Base-by-base conservation (phyloP, 306 rosid genomes). In the Inga oerstediana region DNA sequence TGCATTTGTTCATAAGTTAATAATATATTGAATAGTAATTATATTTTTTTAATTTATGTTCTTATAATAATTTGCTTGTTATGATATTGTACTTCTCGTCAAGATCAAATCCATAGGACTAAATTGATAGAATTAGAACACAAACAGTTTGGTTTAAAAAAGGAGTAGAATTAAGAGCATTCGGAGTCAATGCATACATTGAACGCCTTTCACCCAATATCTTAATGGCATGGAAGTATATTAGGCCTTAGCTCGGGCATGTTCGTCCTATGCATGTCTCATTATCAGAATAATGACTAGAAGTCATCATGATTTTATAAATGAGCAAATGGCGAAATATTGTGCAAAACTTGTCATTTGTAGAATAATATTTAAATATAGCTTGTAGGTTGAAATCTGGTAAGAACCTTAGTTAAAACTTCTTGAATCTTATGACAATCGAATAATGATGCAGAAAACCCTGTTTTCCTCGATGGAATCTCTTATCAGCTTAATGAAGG, bases 381-480 rank as follows among this genome's bases (percentile, higher is more conserved):
- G 49, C 52, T 43, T 70, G 34, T 34, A 70, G 9, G 22, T 75
- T 62, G 52, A 62, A 72, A 81, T 82, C 37, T 79, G 75, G 62
- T 51, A 35, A 32, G 75, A 51, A 30, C 44, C 72, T 24, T 27
- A 8, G 41, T 44, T 59, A 56, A 54, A 70, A 79, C 71, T 72
- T 76, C 41, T 64, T 64, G 70, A 61, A 27, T 49, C 64, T 64
- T 64, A 66, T 77, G 75, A 56, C 71, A 10, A 64, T 81, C 79
- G 75, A 48, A 77, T 43, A 51, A 65, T 82, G 85, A 82, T 88
- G 89, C 94, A 96, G 99, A 86, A 82, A 88, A 89, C 84, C 17
- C 77, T 96, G 86, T 96, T 92, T 90, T 89, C 89, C 24, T 94
- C 94, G 12, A 90, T 96, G 99, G 97, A 94, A 82, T 92, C 91